Conservation (phyloP, 805 yeast genomes). For the Metschnikowia aberdeeniae region DNA sequence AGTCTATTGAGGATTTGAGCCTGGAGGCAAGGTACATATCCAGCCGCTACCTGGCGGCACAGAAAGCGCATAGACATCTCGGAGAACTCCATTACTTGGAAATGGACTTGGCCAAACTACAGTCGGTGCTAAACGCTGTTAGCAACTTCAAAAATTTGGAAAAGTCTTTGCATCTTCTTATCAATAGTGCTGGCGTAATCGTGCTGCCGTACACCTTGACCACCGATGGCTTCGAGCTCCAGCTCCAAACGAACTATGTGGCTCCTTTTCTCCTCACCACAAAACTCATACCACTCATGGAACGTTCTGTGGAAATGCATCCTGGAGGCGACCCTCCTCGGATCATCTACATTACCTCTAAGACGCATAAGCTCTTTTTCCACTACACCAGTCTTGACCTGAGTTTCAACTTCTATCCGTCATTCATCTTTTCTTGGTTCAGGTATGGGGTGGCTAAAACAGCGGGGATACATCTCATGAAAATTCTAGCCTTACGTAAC, state of each 20-base stretch:
- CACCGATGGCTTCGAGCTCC: conserved; percentile 70
- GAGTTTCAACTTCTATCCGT: conserved; percentile 56
- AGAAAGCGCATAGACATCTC: conserved; percentile 23
- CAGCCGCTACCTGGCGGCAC: conserved; percentile 21
- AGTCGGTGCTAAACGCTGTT: conserved; percentile 42
- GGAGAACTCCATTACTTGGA: conserved; percentile 54
- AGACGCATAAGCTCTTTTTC: conserved; percentile 56
- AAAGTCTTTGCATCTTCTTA: conserved; percentile 51
- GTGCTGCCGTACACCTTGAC: conserved; percentile 67
- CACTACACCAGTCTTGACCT: conserved; percentile 45
- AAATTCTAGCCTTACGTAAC: conserved; percentile 57
- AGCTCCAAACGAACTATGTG: conserved; percentile 72
- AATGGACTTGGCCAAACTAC: conserved; percentile 46
- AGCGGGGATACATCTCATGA: conserved; percentile 70
- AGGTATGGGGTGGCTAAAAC: conserved; percentile 76
- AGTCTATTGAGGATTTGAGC: conserved; percentile 53
- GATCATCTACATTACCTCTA: conserved; percentile 59
- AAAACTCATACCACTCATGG: conserved; percentile 51
- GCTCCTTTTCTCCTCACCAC: conserved; percentile 72
- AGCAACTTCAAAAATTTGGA: conserved; percentile 45
- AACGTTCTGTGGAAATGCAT: conserved; percentile 29
- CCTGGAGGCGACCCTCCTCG: conserved; percentile 42
- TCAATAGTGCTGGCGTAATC: conserved; percentile 80
- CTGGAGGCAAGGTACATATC: conserved; percentile 44
- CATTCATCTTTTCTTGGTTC: conserved; percentile 69